Percentiles rank a stretch among this genome's conserved stretches.
Evolutionary conservation across 352 stramenopile species (phyloP).

Genomic region (Phytophthora citricola): DNA sequence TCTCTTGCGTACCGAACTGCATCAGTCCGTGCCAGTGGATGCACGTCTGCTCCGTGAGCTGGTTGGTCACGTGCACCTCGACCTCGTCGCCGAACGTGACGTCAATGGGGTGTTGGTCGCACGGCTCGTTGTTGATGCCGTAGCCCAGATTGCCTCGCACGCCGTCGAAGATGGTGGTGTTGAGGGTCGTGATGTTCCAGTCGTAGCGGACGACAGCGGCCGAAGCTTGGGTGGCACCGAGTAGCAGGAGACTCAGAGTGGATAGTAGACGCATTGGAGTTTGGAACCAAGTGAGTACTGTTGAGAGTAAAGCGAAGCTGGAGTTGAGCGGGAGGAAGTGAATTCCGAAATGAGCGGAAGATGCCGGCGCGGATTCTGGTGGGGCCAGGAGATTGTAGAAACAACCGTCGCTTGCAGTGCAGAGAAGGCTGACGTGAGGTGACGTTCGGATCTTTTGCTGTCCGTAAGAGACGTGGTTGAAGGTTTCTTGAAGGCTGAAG

Average conservation of each 20-base stretch:
- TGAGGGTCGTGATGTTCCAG: slow-evolving; percentile 47
- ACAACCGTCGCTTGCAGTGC: neutral
- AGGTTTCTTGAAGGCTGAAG: slow-evolving; percentile 12
- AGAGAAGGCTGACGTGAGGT: slow-evolving; percentile 1
- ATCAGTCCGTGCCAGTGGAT: slow-evolving; percentile 58
- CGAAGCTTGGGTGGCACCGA: slow-evolving; percentile 19
- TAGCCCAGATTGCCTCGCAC: slow-evolving; percentile 32
- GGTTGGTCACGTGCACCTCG: slow-evolving; percentile 46
- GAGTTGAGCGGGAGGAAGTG: slow-evolving; percentile 30
- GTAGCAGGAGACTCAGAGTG: slow-evolving; percentile 24
- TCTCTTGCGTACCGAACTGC: slow-evolving; percentile 49
- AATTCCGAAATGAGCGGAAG: slow-evolving; percentile 37
- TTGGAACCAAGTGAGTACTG: slow-evolving; percentile 1
- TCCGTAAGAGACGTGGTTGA: slow-evolving; percentile 25
- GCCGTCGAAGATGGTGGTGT: slow-evolving; percentile 41
- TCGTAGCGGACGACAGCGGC: slow-evolving; percentile 38
- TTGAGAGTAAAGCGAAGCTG: slow-evolving; percentile 11
- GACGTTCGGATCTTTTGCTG: slow-evolving; percentile 15
- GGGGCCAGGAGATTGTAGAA: neutral
- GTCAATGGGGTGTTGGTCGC: slow-evolving; percentile 32
- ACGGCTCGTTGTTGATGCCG: slow-evolving; percentile 47
- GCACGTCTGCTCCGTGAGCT: slow-evolving; percentile 47
- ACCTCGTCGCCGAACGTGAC: slow-evolving; percentile 44
- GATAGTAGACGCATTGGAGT: slow-evolving; percentile 25
- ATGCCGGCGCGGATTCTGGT: neutral